Evolutionary conservation across 176 grass and related monocot genomes (phyloP).

Genomic region (Cocos nucifera): DNA sequence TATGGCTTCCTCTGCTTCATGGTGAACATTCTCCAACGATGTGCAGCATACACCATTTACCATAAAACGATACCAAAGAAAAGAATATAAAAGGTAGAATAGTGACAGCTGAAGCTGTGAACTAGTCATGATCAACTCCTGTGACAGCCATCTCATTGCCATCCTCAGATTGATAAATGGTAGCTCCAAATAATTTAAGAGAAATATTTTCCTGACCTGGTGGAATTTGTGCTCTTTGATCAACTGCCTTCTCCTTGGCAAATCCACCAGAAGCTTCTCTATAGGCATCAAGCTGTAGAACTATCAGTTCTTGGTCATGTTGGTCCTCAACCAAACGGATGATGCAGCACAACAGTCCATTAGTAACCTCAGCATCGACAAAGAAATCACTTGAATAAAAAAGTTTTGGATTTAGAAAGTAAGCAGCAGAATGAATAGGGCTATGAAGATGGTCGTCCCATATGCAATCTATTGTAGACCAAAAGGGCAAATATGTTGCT

Average conservation of each 20-base stretch:
- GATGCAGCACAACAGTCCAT: constrained; percentile 42
- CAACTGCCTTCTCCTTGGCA: constrained; percentile 25
- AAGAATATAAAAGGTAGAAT: too few relatives aligned
- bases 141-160: too few relatives aligned
- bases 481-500: constrained; percentile 26
- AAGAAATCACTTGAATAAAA: constrained; percentile 38
- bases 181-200: constrained; percentile 5
- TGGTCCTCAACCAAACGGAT: constrained; percentile 21
- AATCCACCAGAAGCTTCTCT: constrained; percentile 33
- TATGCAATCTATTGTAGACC: constrained; percentile 47
- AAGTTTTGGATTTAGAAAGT: constrained; percentile 58
- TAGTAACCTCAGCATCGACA: constrained; percentile 52
- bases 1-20: too few relatives aligned
- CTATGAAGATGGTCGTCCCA: constrained; percentile 71
- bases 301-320: constrained; percentile 17
- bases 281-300: constrained; percentile 53
- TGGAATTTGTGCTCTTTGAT: constrained; percentile 27
- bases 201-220: constrained; percentile 44
- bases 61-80: too few relatives aligned
- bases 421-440: constrained; percentile 56
- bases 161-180: too few relatives aligned
- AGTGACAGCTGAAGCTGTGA: too few relatives aligned
- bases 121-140: too few relatives aligned
- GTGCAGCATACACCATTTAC: too few relatives aligned
- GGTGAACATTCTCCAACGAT: too few relatives aligned